A percentile compares a stretch with the other conserved stretches of the same genome.
These are phyloP conservation scores for Ambrosiella xylebori DNA, from an alignment of 2,329 filamentous ascomycete species.

Conservation along the genomic window DNA sequence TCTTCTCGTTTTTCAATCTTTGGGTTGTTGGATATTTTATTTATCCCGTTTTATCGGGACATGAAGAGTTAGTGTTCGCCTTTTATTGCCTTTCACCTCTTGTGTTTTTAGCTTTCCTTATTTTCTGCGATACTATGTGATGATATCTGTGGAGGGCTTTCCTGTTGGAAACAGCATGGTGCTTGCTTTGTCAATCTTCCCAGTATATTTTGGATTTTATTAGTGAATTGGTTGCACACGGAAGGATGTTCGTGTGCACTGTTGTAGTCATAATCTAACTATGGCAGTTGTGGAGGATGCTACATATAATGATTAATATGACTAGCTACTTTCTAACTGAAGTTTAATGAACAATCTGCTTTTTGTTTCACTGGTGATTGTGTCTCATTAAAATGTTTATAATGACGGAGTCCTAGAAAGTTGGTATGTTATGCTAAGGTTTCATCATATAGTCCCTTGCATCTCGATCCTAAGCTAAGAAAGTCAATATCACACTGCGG, in stretches of 20 bases:
- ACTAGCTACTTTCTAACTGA: not conserved
- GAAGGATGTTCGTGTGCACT: not conserved
- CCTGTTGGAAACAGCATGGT: not conserved
- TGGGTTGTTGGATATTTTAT: not conserved
- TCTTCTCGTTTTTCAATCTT: not conserved
- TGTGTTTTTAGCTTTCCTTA: not conserved
- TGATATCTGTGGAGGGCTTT: not conserved
- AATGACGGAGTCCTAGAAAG: no score
- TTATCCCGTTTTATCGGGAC: no score
- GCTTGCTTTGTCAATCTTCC: not conserved
- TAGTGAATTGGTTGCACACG: not conserved
- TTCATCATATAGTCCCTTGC: no score
- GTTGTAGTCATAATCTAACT: not conserved
- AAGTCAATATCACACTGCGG: no score
- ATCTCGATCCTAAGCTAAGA: no score
- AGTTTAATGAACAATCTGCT: not conserved
- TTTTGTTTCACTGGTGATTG: not conserved
- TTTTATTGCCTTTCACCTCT: not conserved
- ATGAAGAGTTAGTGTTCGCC: not conserved
- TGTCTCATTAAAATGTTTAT: not conserved
- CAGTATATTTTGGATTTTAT: not conserved
- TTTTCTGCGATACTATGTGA: not conserved
- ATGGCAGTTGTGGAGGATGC: not conserved
- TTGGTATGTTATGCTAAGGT: no score
- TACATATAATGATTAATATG: slow-evolving; percentile 1